A percentile compares a stretch with the other conserved stretches of the same genome.
These are phyloP conservation scores for Ceratonia siliqua DNA, from an alignment of 306 rosid species.

Conservation along the genomic window DNA sequence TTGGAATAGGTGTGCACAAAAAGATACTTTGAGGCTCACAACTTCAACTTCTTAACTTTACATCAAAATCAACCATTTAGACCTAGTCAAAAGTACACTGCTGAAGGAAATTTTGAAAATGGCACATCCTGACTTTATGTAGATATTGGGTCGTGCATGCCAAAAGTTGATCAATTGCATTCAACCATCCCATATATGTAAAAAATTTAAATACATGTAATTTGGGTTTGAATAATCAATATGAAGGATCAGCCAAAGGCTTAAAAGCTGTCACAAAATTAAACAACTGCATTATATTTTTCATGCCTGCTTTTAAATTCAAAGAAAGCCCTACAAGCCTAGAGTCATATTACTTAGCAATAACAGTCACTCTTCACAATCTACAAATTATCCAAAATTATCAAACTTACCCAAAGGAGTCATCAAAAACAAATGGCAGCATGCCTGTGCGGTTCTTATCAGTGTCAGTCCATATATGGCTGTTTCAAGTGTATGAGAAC, in stretches of 20 bases:
- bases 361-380: slow-evolving; percentile 11
- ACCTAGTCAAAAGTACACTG: background rate
- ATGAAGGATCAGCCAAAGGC: background rate
- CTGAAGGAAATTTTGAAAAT: background rate
- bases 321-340: slow-evolving; percentile 6
- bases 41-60: background rate
- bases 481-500: slow-evolving; percentile 43
- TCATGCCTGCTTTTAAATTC: background rate
- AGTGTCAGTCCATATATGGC: slow-evolving; percentile 95
- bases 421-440: slow-evolving; percentile 94
- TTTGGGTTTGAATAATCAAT: slow-evolving; percentile 4
- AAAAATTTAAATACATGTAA: slow-evolving; percentile 5
- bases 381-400: slow-evolving; percentile 20
- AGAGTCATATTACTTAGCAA: slow-evolving; percentile 20
- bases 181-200: background rate
- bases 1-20: background rate
- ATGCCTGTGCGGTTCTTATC: slow-evolving; percentile 87
- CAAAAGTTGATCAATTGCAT: background rate
- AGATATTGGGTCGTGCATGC: background rate
- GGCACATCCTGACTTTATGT: background rate
- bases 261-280: background rate
- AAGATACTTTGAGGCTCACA: background rate
- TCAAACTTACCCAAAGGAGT: slow-evolving; percentile 78
- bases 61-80: background rate
- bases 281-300: background rate